These are phyloP conservation scores for Talaromyces marneffei DNA, from an alignment of 2,329 filamentous ascomycete genomes.

Conservation along the genomic window DNA sequence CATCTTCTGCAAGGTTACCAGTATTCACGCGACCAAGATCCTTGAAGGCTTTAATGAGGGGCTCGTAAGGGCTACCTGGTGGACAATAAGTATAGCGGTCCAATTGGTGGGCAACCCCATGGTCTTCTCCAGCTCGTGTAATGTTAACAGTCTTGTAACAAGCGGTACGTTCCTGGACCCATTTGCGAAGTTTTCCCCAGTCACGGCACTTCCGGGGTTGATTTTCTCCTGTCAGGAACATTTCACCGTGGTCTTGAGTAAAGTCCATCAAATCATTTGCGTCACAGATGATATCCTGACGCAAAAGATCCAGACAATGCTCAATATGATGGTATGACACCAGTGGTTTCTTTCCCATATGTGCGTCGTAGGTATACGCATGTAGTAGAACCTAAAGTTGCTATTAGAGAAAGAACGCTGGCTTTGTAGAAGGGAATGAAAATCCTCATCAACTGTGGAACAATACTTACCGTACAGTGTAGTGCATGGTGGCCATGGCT, in stretches of 20 bases:
- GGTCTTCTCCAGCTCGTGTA: constrained; percentile 7
- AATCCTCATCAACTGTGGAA: background rate
- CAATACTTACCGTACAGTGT: constrained; percentile 4
- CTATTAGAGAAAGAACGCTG: background rate
- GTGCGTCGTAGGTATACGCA: constrained; percentile 5
- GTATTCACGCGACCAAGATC: constrained; percentile 3
- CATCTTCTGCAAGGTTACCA: background rate
- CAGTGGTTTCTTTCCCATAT: background rate
- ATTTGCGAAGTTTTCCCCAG: background rate
- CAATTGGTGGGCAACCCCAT: constrained; percentile 3
- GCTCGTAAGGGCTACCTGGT: constrained; percentile 5
- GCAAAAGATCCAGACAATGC: constrained; percentile 6
- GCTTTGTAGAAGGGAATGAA: background rate
- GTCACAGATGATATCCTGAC: constrained; percentile 4
- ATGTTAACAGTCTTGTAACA: constrained; percentile 11
- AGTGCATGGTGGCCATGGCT: constrained; percentile 6
- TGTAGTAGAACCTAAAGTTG: constrained; percentile 1
- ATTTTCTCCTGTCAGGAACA: background rate
- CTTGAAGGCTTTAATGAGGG: background rate
- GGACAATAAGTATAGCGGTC: constrained; percentile 9
- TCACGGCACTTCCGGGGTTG: constrained; percentile 5
- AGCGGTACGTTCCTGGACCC: constrained; percentile 1
- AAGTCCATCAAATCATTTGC: constrained; percentile 2
- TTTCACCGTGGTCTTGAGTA: background rate
- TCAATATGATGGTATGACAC: constrained; percentile 7